These are phyloP conservation scores for Aspergillus udagawae DNA, from an alignment of 2,329 filamentous ascomycete genomes.

Conservation along the genomic window DNA sequence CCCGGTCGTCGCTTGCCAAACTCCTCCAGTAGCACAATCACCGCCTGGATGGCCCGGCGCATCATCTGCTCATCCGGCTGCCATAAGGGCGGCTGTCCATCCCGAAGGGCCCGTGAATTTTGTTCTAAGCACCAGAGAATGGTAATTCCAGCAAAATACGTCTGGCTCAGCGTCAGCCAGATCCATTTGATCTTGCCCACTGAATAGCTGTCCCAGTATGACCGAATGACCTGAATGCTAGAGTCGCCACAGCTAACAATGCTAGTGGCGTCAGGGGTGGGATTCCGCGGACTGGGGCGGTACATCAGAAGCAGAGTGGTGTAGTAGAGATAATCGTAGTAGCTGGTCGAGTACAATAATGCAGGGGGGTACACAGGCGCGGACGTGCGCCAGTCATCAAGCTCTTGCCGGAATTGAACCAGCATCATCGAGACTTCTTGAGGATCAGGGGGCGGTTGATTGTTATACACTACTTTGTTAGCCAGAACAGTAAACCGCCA, in stretches of 20 bases:
- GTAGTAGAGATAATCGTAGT: slow-evolving; percentile 40
- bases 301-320: slow-evolving; percentile 37
- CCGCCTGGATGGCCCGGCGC: slow-evolving; percentile 34
- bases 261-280: slow-evolving; percentile 32
- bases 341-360: slow-evolving; percentile 38
- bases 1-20: slow-evolving; percentile 36
- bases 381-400: slow-evolving; percentile 36
- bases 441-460: slow-evolving; percentile 25
- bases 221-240: slow-evolving; percentile 36
- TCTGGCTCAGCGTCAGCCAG: slow-evolving; percentile 37
- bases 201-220: slow-evolving; percentile 39
- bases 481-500: neutral
- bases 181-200: slow-evolving; percentile 40
- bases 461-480: slow-evolving; percentile 31
- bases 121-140: slow-evolving; percentile 40
- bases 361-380: slow-evolving; percentile 35
- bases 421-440: slow-evolving; percentile 26
- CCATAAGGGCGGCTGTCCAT: slow-evolving; percentile 28
- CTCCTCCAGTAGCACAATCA: slow-evolving; percentile 34
- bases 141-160: slow-evolving; percentile 38
- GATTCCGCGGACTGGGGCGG: slow-evolving; percentile 36
- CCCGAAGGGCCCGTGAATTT: slow-evolving; percentile 31
- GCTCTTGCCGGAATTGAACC: slow-evolving; percentile 32
- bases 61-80: slow-evolving; percentile 34
- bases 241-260: slow-evolving; percentile 38